Evolutionary conservation across 163 green algal species (phyloP).

Genomic region (Picocystis sp.): DNA sequence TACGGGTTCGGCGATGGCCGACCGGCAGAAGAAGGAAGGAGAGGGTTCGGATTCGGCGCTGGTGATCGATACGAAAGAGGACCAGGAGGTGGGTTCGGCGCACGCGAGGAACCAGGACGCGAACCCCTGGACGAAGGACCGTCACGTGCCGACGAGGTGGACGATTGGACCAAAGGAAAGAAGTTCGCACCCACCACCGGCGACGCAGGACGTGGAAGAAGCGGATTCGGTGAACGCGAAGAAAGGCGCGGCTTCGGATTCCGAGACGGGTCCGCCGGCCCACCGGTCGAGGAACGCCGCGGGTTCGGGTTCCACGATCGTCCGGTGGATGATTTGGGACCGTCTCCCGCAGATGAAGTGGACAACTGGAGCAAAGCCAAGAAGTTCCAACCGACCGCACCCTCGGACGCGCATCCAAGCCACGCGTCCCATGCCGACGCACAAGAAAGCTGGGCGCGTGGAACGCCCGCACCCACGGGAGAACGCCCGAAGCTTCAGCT

Average conservation of each 20-base stretch:
- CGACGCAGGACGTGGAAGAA: no score
- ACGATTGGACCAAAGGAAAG: slow-evolving; percentile 38
- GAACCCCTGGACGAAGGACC: slow-evolving; percentile 15
- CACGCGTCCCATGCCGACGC: background rate
- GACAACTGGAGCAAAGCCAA: slow-evolving; percentile 16
- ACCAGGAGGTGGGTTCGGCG: no score
- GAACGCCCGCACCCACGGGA: background rate
- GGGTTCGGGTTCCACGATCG: slow-evolving; percentile 2
- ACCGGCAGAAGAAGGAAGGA: slow-evolving; percentile 11
- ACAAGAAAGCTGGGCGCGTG: slow-evolving; percentile 4
- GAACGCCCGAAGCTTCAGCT: slow-evolving; percentile 50
- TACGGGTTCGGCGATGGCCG: no score
- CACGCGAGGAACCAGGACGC: no score
- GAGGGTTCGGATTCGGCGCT: slow-evolving; percentile 3
- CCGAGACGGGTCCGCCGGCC: no score
- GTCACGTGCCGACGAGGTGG: slow-evolving; percentile 23
- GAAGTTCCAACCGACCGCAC: slow-evolving; percentile 15
- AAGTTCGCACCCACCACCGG: slow-evolving; percentile 21
- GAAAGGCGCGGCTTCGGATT: no score
- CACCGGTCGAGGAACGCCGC: slow-evolving; percentile 11
- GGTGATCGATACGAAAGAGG: background rate
- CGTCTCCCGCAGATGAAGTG: slow-evolving; percentile 25
- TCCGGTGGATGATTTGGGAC: slow-evolving; percentile 4
- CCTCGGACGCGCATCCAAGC: background rate
- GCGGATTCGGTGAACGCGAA: no score